Conservation (phyloP, 164 flowering plant species). For the Echeveria elegans region DNA sequence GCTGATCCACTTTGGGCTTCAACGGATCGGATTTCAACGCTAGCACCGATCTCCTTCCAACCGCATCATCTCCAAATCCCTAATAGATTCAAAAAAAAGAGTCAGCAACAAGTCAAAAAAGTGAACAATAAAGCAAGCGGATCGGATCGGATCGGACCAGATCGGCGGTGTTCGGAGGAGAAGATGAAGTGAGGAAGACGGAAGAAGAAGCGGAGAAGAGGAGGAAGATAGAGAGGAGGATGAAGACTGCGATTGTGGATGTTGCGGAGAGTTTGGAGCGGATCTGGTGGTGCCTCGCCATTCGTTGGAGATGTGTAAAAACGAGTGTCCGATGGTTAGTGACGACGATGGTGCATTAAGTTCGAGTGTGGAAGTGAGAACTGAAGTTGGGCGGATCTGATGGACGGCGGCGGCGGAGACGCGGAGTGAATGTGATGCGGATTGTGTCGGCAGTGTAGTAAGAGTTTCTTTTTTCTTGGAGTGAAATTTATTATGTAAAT, state of each 20-base stretch:
- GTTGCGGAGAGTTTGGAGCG: slow-evolving; percentile 4
- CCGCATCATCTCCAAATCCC: slow-evolving; percentile 12
- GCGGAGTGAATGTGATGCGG: too few relatives aligned
- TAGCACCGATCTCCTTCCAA: slow-evolving; percentile 31
- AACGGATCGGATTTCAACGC: slow-evolving; percentile 49
- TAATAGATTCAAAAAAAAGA: background rate
- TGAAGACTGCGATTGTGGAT: slow-evolving; percentile 10
- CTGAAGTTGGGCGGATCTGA: too few relatives aligned
- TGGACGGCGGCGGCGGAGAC: too few relatives aligned
- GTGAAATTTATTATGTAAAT: too few relatives aligned
- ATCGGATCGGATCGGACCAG: background rate
- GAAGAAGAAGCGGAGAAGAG: slow-evolving; percentile 3
- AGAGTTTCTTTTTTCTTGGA: too few relatives aligned
- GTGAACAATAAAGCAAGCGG: background rate
- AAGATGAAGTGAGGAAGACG: slow-evolving; percentile 1
- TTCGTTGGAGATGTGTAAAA: background rate
- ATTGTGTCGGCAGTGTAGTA: too few relatives aligned
- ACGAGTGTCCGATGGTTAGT: too few relatives aligned
- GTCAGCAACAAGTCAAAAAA: background rate
- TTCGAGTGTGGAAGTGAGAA: too few relatives aligned
- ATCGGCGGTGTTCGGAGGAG: background rate
- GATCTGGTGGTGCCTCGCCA: background rate
- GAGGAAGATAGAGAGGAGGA: slow-evolving; percentile 3
- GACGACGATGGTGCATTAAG: too few relatives aligned
- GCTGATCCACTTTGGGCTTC: slow-evolving; percentile 46